Conservation (phyloP, 768 basidiomycete species). For the Xerocomus brunneocitrinus region DNA sequence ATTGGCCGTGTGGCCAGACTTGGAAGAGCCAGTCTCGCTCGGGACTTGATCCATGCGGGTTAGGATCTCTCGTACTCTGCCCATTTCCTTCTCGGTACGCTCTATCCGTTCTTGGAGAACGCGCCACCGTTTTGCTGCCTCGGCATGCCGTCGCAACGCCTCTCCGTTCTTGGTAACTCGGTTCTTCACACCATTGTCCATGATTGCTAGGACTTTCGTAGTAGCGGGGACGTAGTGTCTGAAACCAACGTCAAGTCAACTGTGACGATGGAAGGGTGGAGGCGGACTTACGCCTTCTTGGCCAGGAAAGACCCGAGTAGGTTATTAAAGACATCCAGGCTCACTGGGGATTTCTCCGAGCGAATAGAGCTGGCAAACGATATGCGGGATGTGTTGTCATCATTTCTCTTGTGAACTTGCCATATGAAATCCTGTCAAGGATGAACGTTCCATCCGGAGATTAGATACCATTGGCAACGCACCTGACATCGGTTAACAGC, state of each 20-base stretch:
- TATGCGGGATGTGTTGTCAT: constrained; percentile 38
- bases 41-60: constrained; percentile 44
- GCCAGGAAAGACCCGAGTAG: constrained; percentile 77
- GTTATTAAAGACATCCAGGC: constrained; percentile 58
- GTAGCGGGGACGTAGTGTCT: constrained; percentile 96
- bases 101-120: constrained; percentile 74
- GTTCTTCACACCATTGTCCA: constrained; percentile 91
- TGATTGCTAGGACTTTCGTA: constrained; percentile 86
- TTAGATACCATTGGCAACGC: constrained; percentile 21
- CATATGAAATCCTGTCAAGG: constrained; percentile 71
- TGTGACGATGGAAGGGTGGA: constrained; percentile 2
- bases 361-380: constrained; percentile 45
- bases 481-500: constrained; percentile 88
- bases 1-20: constrained; percentile 53
- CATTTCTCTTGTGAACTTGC: constrained; percentile 64
- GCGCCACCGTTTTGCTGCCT: constrained; percentile 84
- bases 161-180: constrained; percentile 97
- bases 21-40: constrained; percentile 69
- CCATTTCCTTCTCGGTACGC: constrained; percentile 82
- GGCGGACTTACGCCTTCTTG: constrained; percentile 71
- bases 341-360: constrained; percentile 49
- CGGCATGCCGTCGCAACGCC: constrained; percentile 83
- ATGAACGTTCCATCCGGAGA: not conserved
- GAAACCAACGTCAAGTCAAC: constrained; percentile 16
- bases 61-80: constrained; percentile 57